A percentile compares a stretch with the other conserved stretches of the same genome.
phyloP scores from a whole-genome alignment of 352 stramenopile species.

The Blastocystis sp. region DNA sequence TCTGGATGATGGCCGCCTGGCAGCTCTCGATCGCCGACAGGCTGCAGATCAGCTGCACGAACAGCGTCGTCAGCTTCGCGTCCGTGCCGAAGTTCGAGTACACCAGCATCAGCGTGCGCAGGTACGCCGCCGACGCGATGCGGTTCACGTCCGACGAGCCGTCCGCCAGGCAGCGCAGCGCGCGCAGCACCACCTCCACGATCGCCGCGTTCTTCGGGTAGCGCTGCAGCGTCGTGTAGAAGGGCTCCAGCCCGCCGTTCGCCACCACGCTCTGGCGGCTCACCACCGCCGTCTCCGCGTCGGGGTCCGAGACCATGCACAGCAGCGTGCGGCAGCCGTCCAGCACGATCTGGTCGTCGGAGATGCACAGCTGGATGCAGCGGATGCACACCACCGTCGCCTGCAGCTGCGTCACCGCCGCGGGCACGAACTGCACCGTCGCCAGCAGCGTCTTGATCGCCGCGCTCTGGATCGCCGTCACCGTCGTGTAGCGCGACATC shows the following conservation, averaged over 20 bases:
- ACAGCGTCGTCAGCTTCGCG: constrained; percentile 49
- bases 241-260: constrained; percentile 57
- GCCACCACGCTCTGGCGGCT: constrained; percentile 34
- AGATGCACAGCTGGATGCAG: constrained; percentile 66
- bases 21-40: constrained; percentile 53
- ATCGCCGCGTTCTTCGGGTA: constrained; percentile 62
- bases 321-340: constrained; percentile 49
- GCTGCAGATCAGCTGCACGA: constrained; percentile 66
- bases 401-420: constrained; percentile 8
- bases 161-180: constrained; percentile 49
- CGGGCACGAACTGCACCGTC: constrained; percentile 3
- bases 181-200: constrained; percentile 53
- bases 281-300: constrained; percentile 39
- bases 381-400: constrained; percentile 59
- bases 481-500: constrained; percentile 44
- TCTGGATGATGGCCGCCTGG: constrained; percentile 61
- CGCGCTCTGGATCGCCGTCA: constrained; percentile 49
- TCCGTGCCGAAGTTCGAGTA: constrained; percentile 66
- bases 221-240: constrained; percentile 62
- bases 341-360: constrained; percentile 62
- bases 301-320: constrained; percentile 28
- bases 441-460: constrained; percentile 46
- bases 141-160: constrained; percentile 62
- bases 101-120: constrained; percentile 66
- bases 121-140: constrained; percentile 46